phyloP scores from a whole-genome alignment of 331 rosid species.

The Quercus phellos region DNA sequence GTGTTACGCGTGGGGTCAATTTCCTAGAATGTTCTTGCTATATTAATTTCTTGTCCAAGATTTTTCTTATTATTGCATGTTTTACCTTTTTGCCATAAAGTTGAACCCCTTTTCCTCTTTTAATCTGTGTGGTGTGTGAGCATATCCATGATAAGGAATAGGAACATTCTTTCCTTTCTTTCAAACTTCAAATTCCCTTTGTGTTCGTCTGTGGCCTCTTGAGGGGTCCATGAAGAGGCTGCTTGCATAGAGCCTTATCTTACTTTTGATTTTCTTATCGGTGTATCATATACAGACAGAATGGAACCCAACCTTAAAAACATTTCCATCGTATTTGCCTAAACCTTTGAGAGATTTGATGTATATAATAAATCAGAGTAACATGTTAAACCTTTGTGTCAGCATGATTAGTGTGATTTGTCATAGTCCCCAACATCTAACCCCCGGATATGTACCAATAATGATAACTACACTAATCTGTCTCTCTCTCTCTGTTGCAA shows the following conservation, averaged over 20 bases:
- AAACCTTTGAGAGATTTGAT: not conserved
- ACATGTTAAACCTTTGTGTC: too few relatives aligned
- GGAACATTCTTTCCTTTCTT: constrained; percentile 6
- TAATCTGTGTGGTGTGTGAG: not conserved
- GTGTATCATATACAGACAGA: not conserved
- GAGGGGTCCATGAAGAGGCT: constrained; percentile 17
- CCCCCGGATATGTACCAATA: too few relatives aligned
- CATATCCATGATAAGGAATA: not conserved
- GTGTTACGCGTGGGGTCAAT: constrained; percentile 11
- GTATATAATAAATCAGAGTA: too few relatives aligned
- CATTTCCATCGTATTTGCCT: not conserved
- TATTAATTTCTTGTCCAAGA: not conserved
- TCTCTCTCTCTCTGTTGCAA: not conserved
- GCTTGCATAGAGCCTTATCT: constrained; percentile 14
- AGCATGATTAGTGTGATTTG: too few relatives aligned
- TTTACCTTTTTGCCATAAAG: not conserved
- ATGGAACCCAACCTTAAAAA: not conserved
- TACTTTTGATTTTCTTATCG: constrained; percentile 22
- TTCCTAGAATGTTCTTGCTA: constrained; percentile 9
- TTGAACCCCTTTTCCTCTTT: not conserved
- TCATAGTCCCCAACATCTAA: too few relatives aligned
- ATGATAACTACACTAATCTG: not conserved
- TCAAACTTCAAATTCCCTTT: constrained; percentile 11
- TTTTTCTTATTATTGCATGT: not conserved
- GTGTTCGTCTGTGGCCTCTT: not conserved